Percentiles rank a stretch among this genome's conserved stretches.
Evolutionary conservation across 2,329 filamentous ascomycete species (phyloP).

Genomic region (Colletotrichum zoysiae): DNA sequence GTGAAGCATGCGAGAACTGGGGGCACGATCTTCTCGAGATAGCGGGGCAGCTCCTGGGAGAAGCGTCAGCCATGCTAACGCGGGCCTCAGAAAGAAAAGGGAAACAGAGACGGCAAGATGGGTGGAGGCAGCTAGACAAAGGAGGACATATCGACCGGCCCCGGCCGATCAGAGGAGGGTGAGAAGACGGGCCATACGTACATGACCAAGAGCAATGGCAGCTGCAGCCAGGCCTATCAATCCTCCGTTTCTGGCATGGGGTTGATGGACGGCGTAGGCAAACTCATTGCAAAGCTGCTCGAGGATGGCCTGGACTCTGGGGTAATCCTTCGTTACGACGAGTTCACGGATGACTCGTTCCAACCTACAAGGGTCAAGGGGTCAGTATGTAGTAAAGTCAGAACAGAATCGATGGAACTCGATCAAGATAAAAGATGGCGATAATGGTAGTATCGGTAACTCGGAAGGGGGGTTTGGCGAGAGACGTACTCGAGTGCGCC

Average conservation of each 20-base stretch:
- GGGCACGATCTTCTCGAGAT: slow-evolving; percentile 93
- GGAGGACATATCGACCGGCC: not conserved
- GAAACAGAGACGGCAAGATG: not conserved
- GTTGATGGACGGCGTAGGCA: slow-evolving; percentile 96
- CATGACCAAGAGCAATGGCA: slow-evolving; percentile 92
- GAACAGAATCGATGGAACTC: not conserved
- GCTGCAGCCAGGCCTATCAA: slow-evolving; percentile 95
- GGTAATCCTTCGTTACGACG: slow-evolving; percentile 80
- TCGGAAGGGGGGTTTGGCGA: slow-evolving; percentile 5
- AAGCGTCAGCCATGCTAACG: not conserved
- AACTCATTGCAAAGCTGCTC: slow-evolving; percentile 98
- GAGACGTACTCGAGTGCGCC: slow-evolving; percentile 90
- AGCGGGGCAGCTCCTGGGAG: slow-evolving; percentile 85
- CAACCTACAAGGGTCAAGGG: slow-evolving; percentile 68
- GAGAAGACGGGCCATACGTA: slow-evolving; percentile 62
- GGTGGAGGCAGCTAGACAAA: not conserved
- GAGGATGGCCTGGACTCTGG: slow-evolving; percentile 86
- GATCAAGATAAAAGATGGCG: not conserved
- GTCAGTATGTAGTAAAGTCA: slow-evolving; percentile 3
- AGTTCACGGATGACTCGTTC: slow-evolving; percentile 92
- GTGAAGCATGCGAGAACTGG: slow-evolving; percentile 97
- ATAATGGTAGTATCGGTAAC: not conserved
- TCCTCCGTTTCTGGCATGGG: slow-evolving; percentile 95
- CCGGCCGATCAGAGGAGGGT: slow-evolving; percentile 3
- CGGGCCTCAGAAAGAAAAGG: not conserved